These are phyloP conservation scores for Hymenoscyphus fraxineus DNA, from an alignment of 2,329 filamentous ascomycete species.

Conservation along the genomic window DNA sequence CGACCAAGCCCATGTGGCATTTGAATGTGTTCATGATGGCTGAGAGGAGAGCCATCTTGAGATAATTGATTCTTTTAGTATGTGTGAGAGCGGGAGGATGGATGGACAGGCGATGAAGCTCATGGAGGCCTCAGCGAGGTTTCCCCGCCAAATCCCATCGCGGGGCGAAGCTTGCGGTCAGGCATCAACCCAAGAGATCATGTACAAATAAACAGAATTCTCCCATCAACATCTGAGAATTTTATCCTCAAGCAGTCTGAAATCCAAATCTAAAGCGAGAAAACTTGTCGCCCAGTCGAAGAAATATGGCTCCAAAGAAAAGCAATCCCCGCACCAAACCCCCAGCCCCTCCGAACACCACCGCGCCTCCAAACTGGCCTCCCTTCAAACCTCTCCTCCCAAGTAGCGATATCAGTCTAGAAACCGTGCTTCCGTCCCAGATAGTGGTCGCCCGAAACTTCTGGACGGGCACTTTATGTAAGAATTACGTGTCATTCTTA, in stretches of 20 bases:
- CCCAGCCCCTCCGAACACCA: slow-evolving; percentile 14
- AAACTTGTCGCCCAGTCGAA: background rate
- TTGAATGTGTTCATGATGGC: background rate
- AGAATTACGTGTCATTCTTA: slow-evolving; percentile 60
- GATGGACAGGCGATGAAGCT: background rate
- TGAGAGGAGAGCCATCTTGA: background rate
- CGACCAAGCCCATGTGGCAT: background rate
- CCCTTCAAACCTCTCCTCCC: slow-evolving; percentile 54
- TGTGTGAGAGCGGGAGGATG: background rate
- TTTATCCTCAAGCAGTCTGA: background rate
- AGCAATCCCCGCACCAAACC: slow-evolving; percentile 23
- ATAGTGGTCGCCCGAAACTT: slow-evolving; percentile 62
- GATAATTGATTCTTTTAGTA: background rate
- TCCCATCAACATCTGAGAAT: background rate
- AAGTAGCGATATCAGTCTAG: slow-evolving; percentile 49
- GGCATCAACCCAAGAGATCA: background rate
- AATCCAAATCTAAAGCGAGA: background rate
- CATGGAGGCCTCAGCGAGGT: background rate
- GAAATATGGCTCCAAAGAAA: slow-evolving; percentile 21
- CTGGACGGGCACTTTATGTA: slow-evolving; percentile 60
- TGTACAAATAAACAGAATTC: background rate
- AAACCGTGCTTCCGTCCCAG: slow-evolving; percentile 52
- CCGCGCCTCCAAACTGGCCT: slow-evolving; percentile 54
- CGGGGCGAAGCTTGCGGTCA: background rate
- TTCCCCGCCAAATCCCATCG: background rate